A percentile compares a stretch with the other conserved stretches of the same genome.
Conservation (phyloP, 1,284 basidiomycete species). For the Ceratobasidium sp. region DNA sequence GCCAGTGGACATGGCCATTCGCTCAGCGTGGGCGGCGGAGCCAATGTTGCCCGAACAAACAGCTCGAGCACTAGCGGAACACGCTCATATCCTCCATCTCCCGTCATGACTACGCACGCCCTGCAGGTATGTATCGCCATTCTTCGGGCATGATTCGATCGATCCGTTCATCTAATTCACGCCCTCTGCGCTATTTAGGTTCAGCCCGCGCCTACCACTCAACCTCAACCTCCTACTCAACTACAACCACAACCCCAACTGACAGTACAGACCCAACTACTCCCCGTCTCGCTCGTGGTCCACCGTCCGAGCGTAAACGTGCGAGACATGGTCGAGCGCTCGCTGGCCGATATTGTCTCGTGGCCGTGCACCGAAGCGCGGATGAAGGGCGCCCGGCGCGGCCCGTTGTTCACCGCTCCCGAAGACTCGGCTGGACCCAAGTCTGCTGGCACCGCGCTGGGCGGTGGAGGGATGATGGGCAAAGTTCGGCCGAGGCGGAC, state of each 20-base stretch:
- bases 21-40: slow-evolving; percentile 13
- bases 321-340: slow-evolving; percentile 64
- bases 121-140: slow-evolving; percentile 11
- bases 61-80: slow-evolving; percentile 43
- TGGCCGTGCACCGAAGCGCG: slow-evolving; percentile 30
- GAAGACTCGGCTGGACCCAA: slow-evolving; percentile 23
- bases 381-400: slow-evolving; percentile 21
- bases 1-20: background rate
- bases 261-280: slow-evolving; percentile 37
- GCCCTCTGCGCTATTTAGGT: background rate
- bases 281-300: slow-evolving; percentile 69
- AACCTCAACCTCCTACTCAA: slow-evolving; percentile 3
- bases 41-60: slow-evolving; percentile 31
- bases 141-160: background rate
- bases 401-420: slow-evolving; percentile 23
- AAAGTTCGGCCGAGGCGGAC: slow-evolving; percentile 36
- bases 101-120: slow-evolving; percentile 44
- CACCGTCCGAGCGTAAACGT: slow-evolving; percentile 76
- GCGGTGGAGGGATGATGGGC: slow-evolving; percentile 11
- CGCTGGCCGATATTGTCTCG: slow-evolving; percentile 30
- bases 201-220: background rate
- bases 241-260: slow-evolving; percentile 28
- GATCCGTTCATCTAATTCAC: background rate
- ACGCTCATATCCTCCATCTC: slow-evolving; percentile 47
- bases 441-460: slow-evolving; percentile 6